phyloP scores from a whole-genome alignment of 2,329 filamentous ascomycete species.

The Aspergillus intermedius region DNA sequence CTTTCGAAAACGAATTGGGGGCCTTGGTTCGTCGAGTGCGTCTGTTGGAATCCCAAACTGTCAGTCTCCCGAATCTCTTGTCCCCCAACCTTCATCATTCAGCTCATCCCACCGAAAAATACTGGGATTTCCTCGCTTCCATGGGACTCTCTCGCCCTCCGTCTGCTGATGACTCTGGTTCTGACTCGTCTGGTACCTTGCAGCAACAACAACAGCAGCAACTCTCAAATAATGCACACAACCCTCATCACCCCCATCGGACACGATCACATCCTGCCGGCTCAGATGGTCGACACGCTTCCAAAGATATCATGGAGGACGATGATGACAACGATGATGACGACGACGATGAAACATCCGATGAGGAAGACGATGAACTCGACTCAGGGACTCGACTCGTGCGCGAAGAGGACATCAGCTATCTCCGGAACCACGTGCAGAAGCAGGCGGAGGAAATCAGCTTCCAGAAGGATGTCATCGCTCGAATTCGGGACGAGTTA shows the following conservation, averaged over 20 bases:
- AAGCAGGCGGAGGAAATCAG: constrained; percentile 89
- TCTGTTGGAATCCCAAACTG: constrained; percentile 72
- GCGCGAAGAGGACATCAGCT: constrained; percentile 75
- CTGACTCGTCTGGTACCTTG: constrained; percentile 25
- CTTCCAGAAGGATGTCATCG: constrained; percentile 77
- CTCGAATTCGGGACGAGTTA: constrained; percentile 77
- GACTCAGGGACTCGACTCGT: constrained; percentile 47
- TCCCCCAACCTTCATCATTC: constrained; percentile 73
- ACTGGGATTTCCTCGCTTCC: constrained; percentile 26
- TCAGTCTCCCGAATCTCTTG: constrained; percentile 42
- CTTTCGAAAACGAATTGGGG: constrained; percentile 75
- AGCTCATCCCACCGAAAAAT: constrained; percentile 45
- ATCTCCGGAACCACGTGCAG: constrained; percentile 82
- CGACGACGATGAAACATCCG: constrained; percentile 27
- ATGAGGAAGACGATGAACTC: constrained; percentile 43
- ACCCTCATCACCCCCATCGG: constrained; percentile 30
- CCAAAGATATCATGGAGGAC: constrained; percentile 26
- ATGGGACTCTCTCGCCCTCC: constrained; percentile 28
- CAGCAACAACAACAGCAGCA: constrained; percentile 24
- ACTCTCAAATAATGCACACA: constrained; percentile 5
- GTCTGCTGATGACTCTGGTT: constrained; percentile 29
- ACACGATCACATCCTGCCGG: constrained; percentile 29
- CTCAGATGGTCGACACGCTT: constrained; percentile 22
- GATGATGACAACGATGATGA: constrained; percentile 28
- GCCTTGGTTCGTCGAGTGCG: constrained; percentile 72